A percentile compares a stretch with the other conserved stretches of the same genome.
These are phyloP conservation scores for Sporothrix sp. DNA, from an alignment of 2,329 filamentous ascomycete genomes.

Conservation along the genomic window DNA sequence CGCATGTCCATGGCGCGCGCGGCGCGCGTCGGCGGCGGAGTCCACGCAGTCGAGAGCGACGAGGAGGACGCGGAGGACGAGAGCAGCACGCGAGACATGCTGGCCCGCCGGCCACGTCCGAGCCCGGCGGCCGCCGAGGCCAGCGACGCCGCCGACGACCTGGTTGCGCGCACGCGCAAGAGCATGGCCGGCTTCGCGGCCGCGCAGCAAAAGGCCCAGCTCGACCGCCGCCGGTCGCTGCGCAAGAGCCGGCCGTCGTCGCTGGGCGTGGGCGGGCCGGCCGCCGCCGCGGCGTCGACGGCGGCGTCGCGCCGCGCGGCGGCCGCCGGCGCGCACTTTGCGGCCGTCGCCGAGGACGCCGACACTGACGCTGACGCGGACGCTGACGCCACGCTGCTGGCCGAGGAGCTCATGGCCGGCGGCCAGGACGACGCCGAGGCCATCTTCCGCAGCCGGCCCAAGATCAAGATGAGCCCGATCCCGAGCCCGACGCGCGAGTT, in stretches of 20 bases:
- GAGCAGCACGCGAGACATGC: conserved; percentile 7
- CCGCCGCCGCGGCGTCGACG: background rate
- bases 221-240: conserved; percentile 44
- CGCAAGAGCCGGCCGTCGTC: conserved; percentile 25
- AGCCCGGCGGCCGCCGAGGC: conserved; percentile 12
- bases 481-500: conserved; percentile 31
- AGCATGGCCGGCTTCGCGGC: conserved; percentile 56
- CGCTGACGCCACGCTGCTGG: conserved; percentile 38
- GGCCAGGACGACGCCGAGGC: conserved; percentile 67
- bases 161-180: conserved; percentile 47
- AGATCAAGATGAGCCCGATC: conserved; percentile 65
- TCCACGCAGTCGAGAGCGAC: conserved; percentile 20
- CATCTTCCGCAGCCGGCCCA: conserved; percentile 77
- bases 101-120: conserved; percentile 18
- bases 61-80: conserved; percentile 10
- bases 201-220: conserved; percentile 49
- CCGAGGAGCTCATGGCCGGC: conserved; percentile 55
- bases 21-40: conserved; percentile 27
- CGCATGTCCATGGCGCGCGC: conserved; percentile 66
- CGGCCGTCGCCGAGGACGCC: conserved; percentile 33
- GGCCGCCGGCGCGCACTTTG: conserved; percentile 33
- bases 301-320: conserved; percentile 22
- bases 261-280: background rate
- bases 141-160: conserved; percentile 34
- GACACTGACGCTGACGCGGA: conserved; percentile 31